Evolutionary conservation across 441 rosid species (phyloP).

Genomic region (Gossypium aridum): DNA sequence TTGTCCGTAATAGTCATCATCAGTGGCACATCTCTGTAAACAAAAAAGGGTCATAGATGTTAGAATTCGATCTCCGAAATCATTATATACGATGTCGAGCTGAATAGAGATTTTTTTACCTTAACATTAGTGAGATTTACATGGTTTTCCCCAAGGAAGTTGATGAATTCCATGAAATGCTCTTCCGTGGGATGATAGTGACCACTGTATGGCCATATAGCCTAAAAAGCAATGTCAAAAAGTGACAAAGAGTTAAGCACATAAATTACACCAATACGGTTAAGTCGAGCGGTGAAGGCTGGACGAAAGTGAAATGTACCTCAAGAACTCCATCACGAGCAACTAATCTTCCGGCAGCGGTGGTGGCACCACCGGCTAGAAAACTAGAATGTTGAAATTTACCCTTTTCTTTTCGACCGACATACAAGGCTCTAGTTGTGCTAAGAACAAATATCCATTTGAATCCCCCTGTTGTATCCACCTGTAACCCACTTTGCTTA

Average conservation of each 20-base stretch:
- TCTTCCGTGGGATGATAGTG: constrained; percentile 92
- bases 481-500: constrained; percentile 24
- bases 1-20: constrained; percentile 36
- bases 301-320: constrained; percentile 3
- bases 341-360: constrained; percentile 65
- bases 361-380: constrained; percentile 61
- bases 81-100: neutral
- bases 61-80: neutral
- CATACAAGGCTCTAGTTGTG: constrained; percentile 46
- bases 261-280: neutral
- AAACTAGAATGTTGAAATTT: constrained; percentile 64
- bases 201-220: constrained; percentile 95
- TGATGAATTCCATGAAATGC: constrained; percentile 66
- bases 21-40: constrained; percentile 51
- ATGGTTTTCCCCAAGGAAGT: constrained; percentile 52
- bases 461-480: constrained; percentile 40
- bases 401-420: constrained; percentile 51
- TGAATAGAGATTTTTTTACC: constrained; percentile 30
- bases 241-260: neutral
- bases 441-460: constrained; percentile 70
- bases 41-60: neutral
- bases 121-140: constrained; percentile 78
- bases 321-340: constrained; percentile 44
- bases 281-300: no score
- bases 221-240: constrained; percentile 27